Evolutionary conservation across 345 rosid species (phyloP), one percentile per base, ranked within the genome.

Genomic region (Gossypium bickii): DNA sequence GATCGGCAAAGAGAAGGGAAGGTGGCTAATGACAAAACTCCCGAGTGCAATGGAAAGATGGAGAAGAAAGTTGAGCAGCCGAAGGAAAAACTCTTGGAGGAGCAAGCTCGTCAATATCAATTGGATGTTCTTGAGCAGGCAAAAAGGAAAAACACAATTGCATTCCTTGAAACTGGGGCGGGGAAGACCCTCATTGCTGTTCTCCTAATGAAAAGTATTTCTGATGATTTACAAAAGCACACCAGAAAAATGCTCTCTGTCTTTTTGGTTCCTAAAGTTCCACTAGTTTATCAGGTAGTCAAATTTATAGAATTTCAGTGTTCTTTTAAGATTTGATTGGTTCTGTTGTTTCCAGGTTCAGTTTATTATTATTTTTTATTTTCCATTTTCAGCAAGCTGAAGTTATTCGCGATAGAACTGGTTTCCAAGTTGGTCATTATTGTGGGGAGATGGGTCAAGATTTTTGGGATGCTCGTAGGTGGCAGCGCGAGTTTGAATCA

Each of bases 81-180:
- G 7, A 89, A 88, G 80, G 98, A 87, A 82, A 91, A 88, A 72
- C 66, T 88, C 61, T 87, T 88, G 41, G 98, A 91, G 83, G 98
- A 92, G 82, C 86, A 95, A 67, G 99, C 98, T 12, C 93, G 99
- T 10, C 73, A 88, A 61, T 95, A 95, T 80, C 99, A 95, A 57
- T 85, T 93, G 81, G 99, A 95, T 80, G 99, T 93, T 71, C 96
- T 95, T 69, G 98, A 95, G 70, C 99, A 95, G 76, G 99, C 99
- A 3, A 91, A 89, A 89, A 83, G 81, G 68, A 90, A 79, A 79
- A 95, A 95, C 83, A 95, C 98, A 1, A 95, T 95, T 56, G 98
- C 99, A 70, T 95, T 95, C 76, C 98, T 95, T 44, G 99, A 95
- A 82, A 95, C 99, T 0, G 99, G 99, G 44, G 97, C 98, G 2